phyloP scores from a whole-genome alignment of 2,329 filamentous ascomycete genomes.

The Exserohilum turcica region DNA sequence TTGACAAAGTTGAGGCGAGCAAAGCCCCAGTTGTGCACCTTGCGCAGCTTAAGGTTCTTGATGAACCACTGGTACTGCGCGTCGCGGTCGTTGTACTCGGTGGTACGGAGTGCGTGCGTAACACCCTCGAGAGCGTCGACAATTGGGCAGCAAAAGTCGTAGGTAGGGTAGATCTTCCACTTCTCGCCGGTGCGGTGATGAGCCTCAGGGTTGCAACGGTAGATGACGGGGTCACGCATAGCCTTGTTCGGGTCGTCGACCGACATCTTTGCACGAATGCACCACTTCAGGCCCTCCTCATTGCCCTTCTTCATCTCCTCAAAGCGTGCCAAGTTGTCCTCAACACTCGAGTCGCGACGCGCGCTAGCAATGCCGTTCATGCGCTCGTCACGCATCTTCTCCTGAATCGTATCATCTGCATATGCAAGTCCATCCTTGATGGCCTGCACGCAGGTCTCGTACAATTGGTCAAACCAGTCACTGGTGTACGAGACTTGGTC shows the following conservation, averaged over 20 bases:
- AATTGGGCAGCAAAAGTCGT: slow-evolving; percentile 84
- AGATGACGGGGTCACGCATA: slow-evolving; percentile 95
- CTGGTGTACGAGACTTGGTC: slow-evolving; percentile 88
- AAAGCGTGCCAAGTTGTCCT: slow-evolving; percentile 85
- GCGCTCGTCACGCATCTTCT: slow-evolving; percentile 84
- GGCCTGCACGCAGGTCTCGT: slow-evolving; percentile 81
- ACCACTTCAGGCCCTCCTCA: slow-evolving; percentile 80
- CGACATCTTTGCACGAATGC: slow-evolving; percentile 93
- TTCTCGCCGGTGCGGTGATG: slow-evolving; percentile 79
- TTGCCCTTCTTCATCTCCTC: slow-evolving; percentile 91
- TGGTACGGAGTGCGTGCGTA: slow-evolving; percentile 81
- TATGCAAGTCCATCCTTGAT: slow-evolving; percentile 90
- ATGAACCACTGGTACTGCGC: slow-evolving; percentile 87
- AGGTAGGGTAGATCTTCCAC: slow-evolving; percentile 88
- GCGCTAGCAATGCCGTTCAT: slow-evolving; percentile 82
- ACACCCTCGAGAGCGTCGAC: slow-evolving; percentile 82
- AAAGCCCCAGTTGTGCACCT: slow-evolving; percentile 86
- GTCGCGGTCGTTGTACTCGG: slow-evolving; percentile 86
- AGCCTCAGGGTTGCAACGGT: slow-evolving; percentile 78
- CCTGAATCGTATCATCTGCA: slow-evolving; percentile 89
- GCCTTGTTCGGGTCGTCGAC: slow-evolving; percentile 93
- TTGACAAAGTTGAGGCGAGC: slow-evolving; percentile 81
- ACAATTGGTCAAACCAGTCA: slow-evolving; percentile 93
- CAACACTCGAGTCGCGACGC: slow-evolving; percentile 75
- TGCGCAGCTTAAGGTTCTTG: slow-evolving; percentile 71